A percentile compares a stretch with the other conserved stretches of the same genome.
phyloP scores from a whole-genome alignment of 805 yeast species.

The Suhomyces sp. region DNA sequence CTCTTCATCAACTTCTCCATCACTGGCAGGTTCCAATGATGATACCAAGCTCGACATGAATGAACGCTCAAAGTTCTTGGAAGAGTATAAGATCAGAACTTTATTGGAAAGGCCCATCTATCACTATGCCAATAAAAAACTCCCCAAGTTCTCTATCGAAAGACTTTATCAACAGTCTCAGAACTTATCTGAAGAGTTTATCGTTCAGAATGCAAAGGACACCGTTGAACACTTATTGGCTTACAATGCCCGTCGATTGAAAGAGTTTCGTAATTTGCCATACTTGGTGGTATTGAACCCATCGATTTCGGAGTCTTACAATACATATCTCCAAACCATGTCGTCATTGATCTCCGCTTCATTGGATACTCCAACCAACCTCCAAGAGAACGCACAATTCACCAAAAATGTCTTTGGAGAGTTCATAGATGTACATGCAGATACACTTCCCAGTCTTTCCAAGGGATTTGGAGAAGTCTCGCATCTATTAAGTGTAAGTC shows the following conservation, averaged over 20 bases:
- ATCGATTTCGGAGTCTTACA: slow-evolving; percentile 73
- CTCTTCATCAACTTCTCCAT: too few relatives aligned
- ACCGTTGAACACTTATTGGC: slow-evolving; percentile 58
- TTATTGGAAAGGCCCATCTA: slow-evolving; percentile 59
- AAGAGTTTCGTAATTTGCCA: slow-evolving; percentile 71
- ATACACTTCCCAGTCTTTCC: slow-evolving; percentile 78
- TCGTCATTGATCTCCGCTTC: slow-evolving; percentile 34
- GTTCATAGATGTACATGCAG: slow-evolving; percentile 75
- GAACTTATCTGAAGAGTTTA: slow-evolving; percentile 36
- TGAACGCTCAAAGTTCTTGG: too few relatives aligned
- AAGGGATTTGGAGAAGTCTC: slow-evolving; percentile 75
- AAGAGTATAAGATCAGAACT: slow-evolving; percentile 57
- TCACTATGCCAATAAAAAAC: slow-evolving; percentile 50
- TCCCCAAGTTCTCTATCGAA: slow-evolving; percentile 54
- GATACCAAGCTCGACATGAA: too few relatives aligned
- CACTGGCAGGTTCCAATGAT: too few relatives aligned
- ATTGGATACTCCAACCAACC: slow-evolving; percentile 40
- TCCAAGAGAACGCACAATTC: slow-evolving; percentile 55
- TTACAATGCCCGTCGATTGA: slow-evolving; percentile 68
- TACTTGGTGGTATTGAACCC: slow-evolving; percentile 87
- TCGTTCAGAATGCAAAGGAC: slow-evolving; percentile 48
- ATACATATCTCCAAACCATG: slow-evolving; percentile 70
- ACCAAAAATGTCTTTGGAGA: slow-evolving; percentile 48
- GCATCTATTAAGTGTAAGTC: slow-evolving; percentile 43
- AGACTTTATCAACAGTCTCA: slow-evolving; percentile 45